These are phyloP conservation scores for Aspergillus sp. DNA, from an alignment of 2,329 filamentous ascomycete species.

Conservation along the genomic window DNA sequence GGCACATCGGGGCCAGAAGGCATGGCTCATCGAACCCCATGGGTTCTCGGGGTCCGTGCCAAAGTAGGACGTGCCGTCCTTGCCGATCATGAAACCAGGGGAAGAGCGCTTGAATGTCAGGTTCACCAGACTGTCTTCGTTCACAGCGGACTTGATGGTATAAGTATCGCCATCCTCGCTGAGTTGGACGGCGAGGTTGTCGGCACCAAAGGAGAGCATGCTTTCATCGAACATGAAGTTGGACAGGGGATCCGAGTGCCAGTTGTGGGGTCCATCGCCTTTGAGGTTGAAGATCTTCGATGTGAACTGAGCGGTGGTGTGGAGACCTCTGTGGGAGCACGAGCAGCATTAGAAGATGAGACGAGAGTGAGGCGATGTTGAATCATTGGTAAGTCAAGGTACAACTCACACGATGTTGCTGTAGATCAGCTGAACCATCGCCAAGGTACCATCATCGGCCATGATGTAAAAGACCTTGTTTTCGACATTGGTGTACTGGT, in stretches of 20 bases:
- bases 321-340: conserved; percentile 67
- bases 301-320: conserved; percentile 91
- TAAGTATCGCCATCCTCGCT: conserved; percentile 81
- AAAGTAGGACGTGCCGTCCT: conserved; percentile 79
- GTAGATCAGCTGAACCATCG: conserved; percentile 89
- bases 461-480: conserved; percentile 93
- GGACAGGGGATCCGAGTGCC: conserved; percentile 77
- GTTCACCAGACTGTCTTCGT: conserved; percentile 79
- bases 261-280: conserved; percentile 71
- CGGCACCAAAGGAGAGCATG: conserved; percentile 80
- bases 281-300: conserved; percentile 84
- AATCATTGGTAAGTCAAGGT: neutral
- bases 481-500: conserved; percentile 87
- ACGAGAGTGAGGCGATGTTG: neutral
- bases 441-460: conserved; percentile 73
- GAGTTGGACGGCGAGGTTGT: conserved; percentile 81
- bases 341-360: conserved; percentile 11
- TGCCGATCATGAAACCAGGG: conserved; percentile 82
- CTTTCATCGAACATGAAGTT: conserved; percentile 84
- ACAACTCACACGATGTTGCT: conserved; percentile 84
- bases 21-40: conserved; percentile 90
- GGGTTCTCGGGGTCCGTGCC: conserved; percentile 83
- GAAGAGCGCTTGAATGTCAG: conserved; percentile 74
- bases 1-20: conserved; percentile 88
- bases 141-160: conserved; percentile 86